Base-by-base conservation (phyloP, 163 green algal species). In the Trebouxia gelatinosa region DNA sequence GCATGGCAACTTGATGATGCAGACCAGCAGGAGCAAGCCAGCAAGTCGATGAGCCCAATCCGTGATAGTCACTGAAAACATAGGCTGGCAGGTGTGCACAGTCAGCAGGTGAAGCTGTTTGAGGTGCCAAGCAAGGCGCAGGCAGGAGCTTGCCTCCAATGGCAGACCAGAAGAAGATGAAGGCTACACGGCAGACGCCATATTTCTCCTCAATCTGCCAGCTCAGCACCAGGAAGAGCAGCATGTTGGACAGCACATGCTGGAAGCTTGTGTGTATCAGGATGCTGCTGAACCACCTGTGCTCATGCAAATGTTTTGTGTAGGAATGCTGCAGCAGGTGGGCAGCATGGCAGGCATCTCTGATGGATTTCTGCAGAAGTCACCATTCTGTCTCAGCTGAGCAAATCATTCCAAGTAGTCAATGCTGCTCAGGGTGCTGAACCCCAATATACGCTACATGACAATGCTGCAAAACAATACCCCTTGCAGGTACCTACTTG, bases 401-500 rank as follows among this genome's bases (percentile, higher is more conserved):
- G n/a, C n/a, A n/a, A n/a, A n/a, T n/a, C n/a, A n/a, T n/a, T n/a
- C n/a, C 48, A 58, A 19, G 19, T 16, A 58, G 48, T n/a, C 16
- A n/a, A 58, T 58, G 16, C 48, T 58, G 48, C 48, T 58, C 48
- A 58, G 16, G 19, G 16, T 16, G 48, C 48, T 58, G 16, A 16
- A n/a, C 48, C 16, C 19, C 16, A 58, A 58, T 19, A 16, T 58
- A 19, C 16, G 19, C 16, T 58, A n/a, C 48, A 58, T 58, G 48
- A 19, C 16, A 58, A n/a, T 19, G 16, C 48, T 58, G 16, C 16
- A 58, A 16, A 58, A 58, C 16, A 16, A 58, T 58, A 19, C 16
- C n/a, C n/a, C 28, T 16, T 58, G 40, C 83, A 88, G 95, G 96
- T 58, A 98, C 93, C 0, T 99, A 94, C 83, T 54, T 81, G 43